Percentiles rank a stretch among this genome's conserved stretches.
phyloP scores from a whole-genome alignment of 768 basidiomycete species.

The Austroboletus festivus region DNA sequence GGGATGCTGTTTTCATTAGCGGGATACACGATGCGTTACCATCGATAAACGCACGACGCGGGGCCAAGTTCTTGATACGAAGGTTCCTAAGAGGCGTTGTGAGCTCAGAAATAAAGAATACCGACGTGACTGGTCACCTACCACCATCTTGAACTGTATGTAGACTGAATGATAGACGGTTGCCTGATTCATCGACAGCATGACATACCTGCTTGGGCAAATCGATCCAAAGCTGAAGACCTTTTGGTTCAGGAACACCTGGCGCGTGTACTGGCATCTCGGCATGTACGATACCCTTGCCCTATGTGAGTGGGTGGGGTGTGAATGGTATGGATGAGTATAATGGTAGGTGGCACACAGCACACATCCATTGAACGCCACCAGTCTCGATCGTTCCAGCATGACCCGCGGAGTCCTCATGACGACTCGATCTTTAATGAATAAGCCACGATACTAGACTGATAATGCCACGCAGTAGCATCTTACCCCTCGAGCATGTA shows the following conservation, averaged over 20 bases:
- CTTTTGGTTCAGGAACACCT: slow-evolving; percentile 69
- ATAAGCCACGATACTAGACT: neutral
- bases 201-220: slow-evolving; percentile 60
- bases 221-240: slow-evolving; percentile 88
- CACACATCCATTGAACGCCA: slow-evolving; percentile 95
- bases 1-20: slow-evolving; percentile 52
- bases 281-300: slow-evolving; percentile 73
- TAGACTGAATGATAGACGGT: too few species aligned
- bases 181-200: neutral
- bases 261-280: slow-evolving; percentile 83
- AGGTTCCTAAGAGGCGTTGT: slow-evolving; percentile 48
- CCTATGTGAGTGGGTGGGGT: slow-evolving; percentile 31
- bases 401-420: slow-evolving; percentile 92
- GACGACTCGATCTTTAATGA: slow-evolving; percentile 55
- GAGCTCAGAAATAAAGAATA: neutral
- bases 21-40: neutral
- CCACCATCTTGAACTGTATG: slow-evolving; percentile 72
- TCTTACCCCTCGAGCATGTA: slow-evolving; percentile 82
- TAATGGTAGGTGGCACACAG: slow-evolving; percentile 41
- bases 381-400: slow-evolving; percentile 72
- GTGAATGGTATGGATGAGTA: neutral
- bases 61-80: slow-evolving; percentile 81
- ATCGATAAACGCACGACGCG: slow-evolving; percentile 42
- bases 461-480: neutral
- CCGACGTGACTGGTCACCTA: slow-evolving; percentile 24